Base-by-base conservation (phyloP, 257 asterid species). In the Solanum infundibuliforme region DNA sequence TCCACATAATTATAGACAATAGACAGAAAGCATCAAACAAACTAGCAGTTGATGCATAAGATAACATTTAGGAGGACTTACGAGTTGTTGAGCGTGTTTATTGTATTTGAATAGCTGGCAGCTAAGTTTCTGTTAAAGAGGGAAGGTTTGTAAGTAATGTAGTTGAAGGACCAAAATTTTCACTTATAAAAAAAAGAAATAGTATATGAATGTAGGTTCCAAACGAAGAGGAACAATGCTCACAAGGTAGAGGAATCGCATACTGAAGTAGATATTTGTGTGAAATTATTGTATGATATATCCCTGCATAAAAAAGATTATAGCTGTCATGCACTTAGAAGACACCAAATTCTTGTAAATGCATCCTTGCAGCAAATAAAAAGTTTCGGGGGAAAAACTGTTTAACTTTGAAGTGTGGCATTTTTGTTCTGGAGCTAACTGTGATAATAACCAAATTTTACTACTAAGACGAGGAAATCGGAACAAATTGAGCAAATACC, bases 211-310 rank as follows among this genome's bases (percentile, higher is more conserved):
- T 35, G 85, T 32, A 60, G 79, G 31, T 41, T 20, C 18, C 65
- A 74, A 52, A 20, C 14, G 13, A 66, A 86, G 72, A 76, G 27
- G 88, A 41, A 43, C 6, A 71, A 12, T 43, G 77, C 98, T 91
- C 93, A 95, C 99, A 95, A 79, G 27, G 9, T 75, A 85, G 93
- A 5, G 87, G 90, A 43, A 48, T 87, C 91, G 90, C 99, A 95
- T 88, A 90, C 87, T 16, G 29, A 1, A 84, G 62, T 6, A 46
- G 92, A 85, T 86, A 93, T 36, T 38, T 21, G 81, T 11, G 95
- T 94, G 86, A 97, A 95, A 86, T 93, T 93, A 92, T 97, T 97
- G 94, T 95, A 92, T 12, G 99, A 95, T 86, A 97, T 32, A 92
- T 97, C 99, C 13, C 98, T 97, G 98, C 94, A 96, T 84, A 8